Evolutionary conservation across 2,329 filamentous ascomycete species (phyloP), one percentile per base, ranked within the genome.

Genomic region (Dactylellina parvicollis): DNA sequence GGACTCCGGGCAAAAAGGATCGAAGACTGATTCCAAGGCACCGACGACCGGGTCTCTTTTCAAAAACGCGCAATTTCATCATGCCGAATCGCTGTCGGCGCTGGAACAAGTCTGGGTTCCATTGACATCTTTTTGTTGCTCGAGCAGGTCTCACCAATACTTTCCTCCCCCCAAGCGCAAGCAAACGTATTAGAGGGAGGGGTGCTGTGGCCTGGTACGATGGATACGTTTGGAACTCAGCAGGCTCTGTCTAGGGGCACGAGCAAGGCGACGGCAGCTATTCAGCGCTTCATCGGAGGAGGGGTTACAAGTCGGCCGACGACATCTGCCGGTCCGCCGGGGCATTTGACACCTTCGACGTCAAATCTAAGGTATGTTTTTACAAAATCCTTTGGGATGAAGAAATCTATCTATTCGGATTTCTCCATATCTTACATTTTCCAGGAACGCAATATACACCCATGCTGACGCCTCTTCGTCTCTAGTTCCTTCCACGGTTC

Each of bases 201-300:
- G 34, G 38, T 50, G 42, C 34, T 42, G 26, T 57, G 59, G 30
- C 24, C 62, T 26, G 42, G 22, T 34, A 34, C 36, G 44, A 72
- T 72, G 67, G 67, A 72, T 59, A 50, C 57, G 52, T 72, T 72
- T 30, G 57, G 42, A 22, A 54, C 40, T 36, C 57, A 71, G 40
- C 42, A 59, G 16, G 47, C 47, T 52, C 55, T 72, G 44, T 57
- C 60, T 36, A 65, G 32, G 32, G 47, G 67, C 30, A 57, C 67
- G 22, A 62, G 59, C 38, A 62, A 62, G 24, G 67, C 67, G n/a
- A 62, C 66, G 36, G 66, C 66, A 57, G 66, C 66, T 60, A 62
- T 72, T 18, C 67, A 62, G 28, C 54, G 67, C 30, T 72, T 72
- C 38, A 72, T 72, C 52, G 67, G 67, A 34, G 59, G 59, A 47